Conservation (phyloP, 176 grass and related monocot genomes). For the Hyparrhenia diplandra region DNA sequence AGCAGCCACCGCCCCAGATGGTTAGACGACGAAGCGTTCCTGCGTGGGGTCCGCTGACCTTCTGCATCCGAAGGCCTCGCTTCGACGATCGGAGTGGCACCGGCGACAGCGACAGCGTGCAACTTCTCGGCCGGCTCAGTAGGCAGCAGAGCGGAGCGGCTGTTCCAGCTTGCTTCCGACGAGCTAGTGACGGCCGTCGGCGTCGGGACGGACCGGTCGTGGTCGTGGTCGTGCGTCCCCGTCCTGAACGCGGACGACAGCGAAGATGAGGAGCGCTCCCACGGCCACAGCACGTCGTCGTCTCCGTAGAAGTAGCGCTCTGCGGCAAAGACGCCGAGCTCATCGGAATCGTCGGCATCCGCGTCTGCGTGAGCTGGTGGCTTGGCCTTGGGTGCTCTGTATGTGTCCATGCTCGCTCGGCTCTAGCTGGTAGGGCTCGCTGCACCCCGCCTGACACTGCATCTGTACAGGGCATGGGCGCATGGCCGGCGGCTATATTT, state of each 20-base stretch:
- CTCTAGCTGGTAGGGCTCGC: not conserved
- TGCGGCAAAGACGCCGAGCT: conserved; percentile 39
- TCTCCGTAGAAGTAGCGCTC: conserved; percentile 54
- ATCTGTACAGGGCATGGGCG: not conserved
- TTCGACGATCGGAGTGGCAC: not conserved
- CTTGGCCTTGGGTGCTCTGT: not conserved
- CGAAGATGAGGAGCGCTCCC: conserved; percentile 27
- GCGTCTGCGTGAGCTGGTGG: not conserved
- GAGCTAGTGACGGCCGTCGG: conserved; percentile 35
- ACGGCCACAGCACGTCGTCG: conserved; percentile 28
- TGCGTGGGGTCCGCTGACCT: not conserved
- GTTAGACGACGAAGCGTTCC: not conserved
- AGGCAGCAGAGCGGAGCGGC: conserved; percentile 23
- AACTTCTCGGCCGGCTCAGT: not conserved
- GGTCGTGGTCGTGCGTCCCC: conserved; percentile 3
- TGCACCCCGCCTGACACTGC: not conserved
- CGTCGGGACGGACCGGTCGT: not conserved
- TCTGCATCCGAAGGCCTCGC: not conserved
- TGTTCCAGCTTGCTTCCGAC: conserved; percentile 50
- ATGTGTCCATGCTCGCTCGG: conserved; percentile 9
- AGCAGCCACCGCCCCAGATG: conserved; percentile 24
- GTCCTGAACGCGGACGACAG: conserved; percentile 31
- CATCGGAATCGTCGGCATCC: not conserved
- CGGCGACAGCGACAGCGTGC: not conserved
- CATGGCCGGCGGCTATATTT: not conserved